These are phyloP conservation scores for Penicillium samsonianum DNA, from an alignment of 495 filamentous ascomycete genomes.

Conservation along the genomic window DNA sequence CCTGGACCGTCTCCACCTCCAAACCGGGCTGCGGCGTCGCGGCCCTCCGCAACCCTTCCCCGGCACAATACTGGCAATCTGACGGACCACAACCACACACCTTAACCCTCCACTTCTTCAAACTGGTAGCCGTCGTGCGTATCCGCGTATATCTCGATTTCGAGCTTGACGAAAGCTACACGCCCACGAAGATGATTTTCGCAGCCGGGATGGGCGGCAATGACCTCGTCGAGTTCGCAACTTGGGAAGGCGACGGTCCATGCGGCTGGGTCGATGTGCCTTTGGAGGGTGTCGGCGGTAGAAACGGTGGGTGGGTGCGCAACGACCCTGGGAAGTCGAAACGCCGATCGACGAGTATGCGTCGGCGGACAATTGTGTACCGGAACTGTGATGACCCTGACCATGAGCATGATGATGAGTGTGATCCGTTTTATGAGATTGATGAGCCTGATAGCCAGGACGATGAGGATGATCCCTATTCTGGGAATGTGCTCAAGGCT, in stretches of 20 bases:
- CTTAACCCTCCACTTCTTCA: constrained; percentile 94
- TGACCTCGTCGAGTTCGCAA: constrained; percentile 79
- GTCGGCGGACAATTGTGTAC: constrained; percentile 5
- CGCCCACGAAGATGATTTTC: constrained; percentile 88
- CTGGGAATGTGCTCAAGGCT: constrained; percentile 73
- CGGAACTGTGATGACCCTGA: constrained; percentile 6
- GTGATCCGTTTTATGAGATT: constrained; percentile 7
- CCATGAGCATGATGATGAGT: constrained; percentile 6
- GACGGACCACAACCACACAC: constrained; percentile 94
- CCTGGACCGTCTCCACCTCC: constrained; percentile 86
- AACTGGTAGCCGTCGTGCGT: constrained; percentile 78
- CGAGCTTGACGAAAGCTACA: constrained; percentile 90
- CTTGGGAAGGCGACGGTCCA: constrained; percentile 73
- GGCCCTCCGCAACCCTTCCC: constrained; percentile 78
- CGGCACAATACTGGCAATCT: constrained; percentile 89
- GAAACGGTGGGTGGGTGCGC: constrained; percentile 43
- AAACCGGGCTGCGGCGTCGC: constrained; percentile 90
- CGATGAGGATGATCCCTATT: constrained; percentile 44
- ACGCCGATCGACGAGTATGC: constrained; percentile 16
- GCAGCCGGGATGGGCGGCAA: constrained; percentile 84
- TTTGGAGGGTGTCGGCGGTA: constrained; percentile 63
- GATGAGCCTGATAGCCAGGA: constrained; percentile 15
- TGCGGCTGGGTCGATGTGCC: constrained; percentile 88
- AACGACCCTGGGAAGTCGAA: constrained; percentile 15
- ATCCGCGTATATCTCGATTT: constrained; percentile 91